Conservation (phyloP, 306 rosid genomes). For the Carpinus viminea region DNA sequence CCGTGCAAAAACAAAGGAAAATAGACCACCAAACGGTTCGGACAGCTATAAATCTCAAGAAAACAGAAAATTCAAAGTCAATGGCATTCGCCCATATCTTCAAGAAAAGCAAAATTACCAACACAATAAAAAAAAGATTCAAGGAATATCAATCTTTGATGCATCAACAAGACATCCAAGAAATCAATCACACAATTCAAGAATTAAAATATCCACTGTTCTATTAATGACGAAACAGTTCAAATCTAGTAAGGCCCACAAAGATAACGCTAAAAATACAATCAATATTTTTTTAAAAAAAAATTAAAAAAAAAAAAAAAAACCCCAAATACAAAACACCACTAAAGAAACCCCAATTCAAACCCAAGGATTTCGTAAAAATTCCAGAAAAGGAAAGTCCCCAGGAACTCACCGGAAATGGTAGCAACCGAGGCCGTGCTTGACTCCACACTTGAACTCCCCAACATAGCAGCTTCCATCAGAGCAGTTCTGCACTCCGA, state of each 20-base stretch:
- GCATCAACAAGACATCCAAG: neutral
- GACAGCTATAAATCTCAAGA: neutral
- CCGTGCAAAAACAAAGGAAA: neutral
- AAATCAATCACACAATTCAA: neutral
- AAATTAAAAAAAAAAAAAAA: no score
- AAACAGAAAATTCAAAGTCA: neutral
- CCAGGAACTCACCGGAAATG: slow-evolving; percentile 68
- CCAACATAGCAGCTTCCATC: slow-evolving; percentile 90
- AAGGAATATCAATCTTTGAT: neutral
- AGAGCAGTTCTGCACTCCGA: slow-evolving; percentile 89
- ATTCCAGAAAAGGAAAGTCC: neutral
- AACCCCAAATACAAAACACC: neutral
- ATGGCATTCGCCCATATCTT: neutral
- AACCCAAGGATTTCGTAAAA: neutral
- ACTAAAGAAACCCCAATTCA: neutral
- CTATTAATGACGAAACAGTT: slow-evolving; percentile 11
- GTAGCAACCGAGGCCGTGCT: slow-evolving; percentile 94
- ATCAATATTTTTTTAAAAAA: neutral
- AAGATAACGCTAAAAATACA: neutral
- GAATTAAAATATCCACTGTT: slow-evolving; percentile 19
- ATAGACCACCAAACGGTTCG: neutral
- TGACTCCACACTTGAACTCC: slow-evolving; percentile 80
- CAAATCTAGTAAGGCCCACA: slow-evolving; percentile 5
- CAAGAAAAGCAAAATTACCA: neutral
- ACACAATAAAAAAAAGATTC: neutral